Conservation (phyloP, 2,329 filamentous ascomycete species). For the Fusarium marasasianum region DNA sequence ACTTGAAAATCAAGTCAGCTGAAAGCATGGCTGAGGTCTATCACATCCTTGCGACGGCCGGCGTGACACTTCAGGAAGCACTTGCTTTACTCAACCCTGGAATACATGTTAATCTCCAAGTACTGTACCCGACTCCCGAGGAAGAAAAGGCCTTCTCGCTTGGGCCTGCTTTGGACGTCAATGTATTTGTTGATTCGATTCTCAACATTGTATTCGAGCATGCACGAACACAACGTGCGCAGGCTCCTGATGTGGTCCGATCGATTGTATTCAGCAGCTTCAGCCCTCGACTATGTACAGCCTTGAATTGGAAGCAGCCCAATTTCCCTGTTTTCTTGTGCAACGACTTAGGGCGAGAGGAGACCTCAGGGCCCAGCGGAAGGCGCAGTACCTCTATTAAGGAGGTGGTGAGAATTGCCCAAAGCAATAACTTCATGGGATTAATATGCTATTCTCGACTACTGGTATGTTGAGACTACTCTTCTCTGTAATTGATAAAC, state of each 20-base stretch:
- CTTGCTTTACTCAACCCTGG: conserved; percentile 77
- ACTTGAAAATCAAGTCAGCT: conserved; percentile 57
- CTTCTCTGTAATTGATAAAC: no score
- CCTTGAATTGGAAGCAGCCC: conserved; percentile 98
- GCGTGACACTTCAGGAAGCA: conserved; percentile 81
- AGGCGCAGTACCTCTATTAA: conserved; percentile 87
- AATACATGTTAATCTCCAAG: conserved; percentile 91
- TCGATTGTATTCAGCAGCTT: conserved; percentile 96
- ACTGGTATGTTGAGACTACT: conserved; percentile 67
- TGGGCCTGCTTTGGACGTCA: conserved; percentile 82
- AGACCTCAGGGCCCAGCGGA: conserved; percentile 63
- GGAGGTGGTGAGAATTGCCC: conserved; percentile 90
- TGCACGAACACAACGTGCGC: conserved; percentile 73
- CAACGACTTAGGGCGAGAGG: conserved; percentile 83
- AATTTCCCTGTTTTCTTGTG: conserved; percentile 97
- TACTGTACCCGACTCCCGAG: conserved; percentile 81
- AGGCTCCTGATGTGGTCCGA: conserved; percentile 74
- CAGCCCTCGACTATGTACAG: conserved; percentile 88
- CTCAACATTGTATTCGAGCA: conserved; percentile 91
- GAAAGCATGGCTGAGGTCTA: conserved; percentile 73
- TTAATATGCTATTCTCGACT: conserved; percentile 88
- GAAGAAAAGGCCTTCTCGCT: conserved; percentile 78
- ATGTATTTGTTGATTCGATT: conserved; percentile 84
- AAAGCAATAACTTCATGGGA: conserved; percentile 98
- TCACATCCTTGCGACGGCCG: conserved; percentile 76